Conservation (phyloP, 1,284 basidiomycete species). For the Mycosarcoma mackinlayi region DNA sequence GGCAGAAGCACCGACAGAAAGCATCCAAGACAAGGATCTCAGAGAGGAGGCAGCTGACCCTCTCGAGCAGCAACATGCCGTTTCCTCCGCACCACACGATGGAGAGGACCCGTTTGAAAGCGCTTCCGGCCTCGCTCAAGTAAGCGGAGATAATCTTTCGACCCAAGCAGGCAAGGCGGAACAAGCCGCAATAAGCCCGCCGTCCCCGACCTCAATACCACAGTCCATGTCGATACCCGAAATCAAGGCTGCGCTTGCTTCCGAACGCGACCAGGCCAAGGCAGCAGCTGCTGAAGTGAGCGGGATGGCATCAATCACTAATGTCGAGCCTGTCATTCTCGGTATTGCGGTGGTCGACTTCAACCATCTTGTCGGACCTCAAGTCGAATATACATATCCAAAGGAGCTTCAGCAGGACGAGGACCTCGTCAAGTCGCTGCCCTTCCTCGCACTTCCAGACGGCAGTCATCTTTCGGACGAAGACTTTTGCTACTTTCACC, state of each 20-base stretch:
- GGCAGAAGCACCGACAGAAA: not conserved
- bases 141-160: not conserved
- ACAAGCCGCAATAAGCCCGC: conserved; percentile 4
- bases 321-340: conserved; percentile 47
- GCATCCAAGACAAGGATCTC: too few species aligned
- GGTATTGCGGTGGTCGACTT: conserved; percentile 67
- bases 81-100: not conserved
- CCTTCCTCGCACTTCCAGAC: conserved; percentile 97
- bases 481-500: conserved; percentile 96
- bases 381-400: conserved; percentile 64
- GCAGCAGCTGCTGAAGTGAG: conserved; percentile 26
- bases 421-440: conserved; percentile 73
- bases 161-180: not conserved
- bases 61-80: not conserved
- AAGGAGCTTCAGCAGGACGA: conserved; percentile 56
- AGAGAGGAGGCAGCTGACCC: not conserved
- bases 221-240: conserved; percentile 44
- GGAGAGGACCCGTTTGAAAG: not conserved
- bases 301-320: too few species aligned
- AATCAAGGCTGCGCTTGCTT: conserved; percentile 44
- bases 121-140: too few species aligned
- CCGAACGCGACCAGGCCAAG: conserved; percentile 33
- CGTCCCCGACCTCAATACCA: conserved; percentile 19
- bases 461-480: conserved; percentile 93
- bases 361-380: conserved; percentile 66